Evolutionary conservation across 176 grass and related monocot genomes (phyloP).

Genomic region (Musa schizocarpa): DNA sequence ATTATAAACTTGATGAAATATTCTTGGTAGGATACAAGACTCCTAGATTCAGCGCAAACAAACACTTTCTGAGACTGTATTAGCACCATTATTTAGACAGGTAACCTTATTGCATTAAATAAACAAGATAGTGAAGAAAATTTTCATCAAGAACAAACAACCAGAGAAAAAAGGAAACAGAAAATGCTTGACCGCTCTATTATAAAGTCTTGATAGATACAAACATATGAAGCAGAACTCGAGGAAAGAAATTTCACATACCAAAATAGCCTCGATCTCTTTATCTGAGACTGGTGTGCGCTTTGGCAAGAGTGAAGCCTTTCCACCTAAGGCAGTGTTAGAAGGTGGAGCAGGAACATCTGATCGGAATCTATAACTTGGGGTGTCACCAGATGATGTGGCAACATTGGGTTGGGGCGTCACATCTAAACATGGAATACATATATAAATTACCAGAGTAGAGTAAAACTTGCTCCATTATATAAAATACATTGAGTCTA

Average conservation of each 20-base stretch:
- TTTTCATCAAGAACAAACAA: background rate
- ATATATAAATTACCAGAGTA: background rate
- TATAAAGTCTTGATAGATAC: background rate
- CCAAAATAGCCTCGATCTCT: slow-evolving; percentile 96
- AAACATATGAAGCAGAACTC: background rate
- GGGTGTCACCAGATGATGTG: slow-evolving; percentile 33
- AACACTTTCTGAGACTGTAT: background rate
- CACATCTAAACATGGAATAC: slow-evolving; percentile 21
- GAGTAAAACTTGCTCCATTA: background rate
- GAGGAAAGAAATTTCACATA: slow-evolving; percentile 20
- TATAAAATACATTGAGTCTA: background rate
- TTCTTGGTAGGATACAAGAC: background rate
- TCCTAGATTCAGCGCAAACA: background rate
- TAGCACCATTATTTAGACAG: background rate
- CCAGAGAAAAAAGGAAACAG: background rate
- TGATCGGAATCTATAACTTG: slow-evolving; percentile 83
- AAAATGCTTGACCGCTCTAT: background rate
- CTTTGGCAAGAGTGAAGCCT: slow-evolving; percentile 86
- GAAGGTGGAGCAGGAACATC: slow-evolving; percentile 78
- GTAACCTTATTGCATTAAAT: background rate
- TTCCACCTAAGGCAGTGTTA: slow-evolving; percentile 74
- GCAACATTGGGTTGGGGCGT: slow-evolving; percentile 29
- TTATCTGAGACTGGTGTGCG: slow-evolving; percentile 80
- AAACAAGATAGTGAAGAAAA: background rate
- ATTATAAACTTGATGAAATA: background rate